A percentile compares a stretch with the other conserved stretches of the same genome.
phyloP scores from a whole-genome alignment of 805 yeast genomes.

The Metschnikowia lunata region DNA sequence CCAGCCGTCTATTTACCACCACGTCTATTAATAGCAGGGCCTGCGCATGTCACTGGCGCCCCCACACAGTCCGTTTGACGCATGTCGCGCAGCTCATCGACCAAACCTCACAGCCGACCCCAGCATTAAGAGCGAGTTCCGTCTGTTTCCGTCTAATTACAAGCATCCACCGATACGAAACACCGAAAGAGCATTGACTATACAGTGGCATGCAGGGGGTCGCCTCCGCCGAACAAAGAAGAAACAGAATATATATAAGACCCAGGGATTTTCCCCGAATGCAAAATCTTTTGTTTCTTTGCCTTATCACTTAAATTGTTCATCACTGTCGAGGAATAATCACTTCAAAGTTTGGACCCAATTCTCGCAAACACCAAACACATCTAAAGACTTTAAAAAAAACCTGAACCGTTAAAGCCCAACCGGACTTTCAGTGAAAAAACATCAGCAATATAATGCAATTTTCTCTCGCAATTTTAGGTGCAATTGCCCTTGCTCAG shows the following conservation, averaged over 20 bases:
- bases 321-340: neutral
- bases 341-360: neutral
- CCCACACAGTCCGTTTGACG: neutral
- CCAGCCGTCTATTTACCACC: conserved; percentile 4
- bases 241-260: conserved; percentile 2
- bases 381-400: neutral
- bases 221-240: too few relatives aligned
- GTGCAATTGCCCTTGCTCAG: conserved; percentile 45
- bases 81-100: conserved; percentile 2
- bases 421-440: too few relatives aligned
- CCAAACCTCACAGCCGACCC: neutral
- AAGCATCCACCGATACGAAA: conserved; percentile 5
- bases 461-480: conserved; percentile 16
- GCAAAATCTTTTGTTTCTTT: neutral
- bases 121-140: neutral
- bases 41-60: neutral
- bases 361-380: neutral
- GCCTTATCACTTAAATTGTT: neutral
- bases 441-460: conserved; percentile 8
- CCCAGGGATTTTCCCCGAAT: neutral
- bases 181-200: too few relatives aligned
- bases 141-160: conserved; percentile 6
- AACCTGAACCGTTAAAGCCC: neutral
- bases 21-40: neutral
- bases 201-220: too few relatives aligned